These are phyloP conservation scores for Umbelopsis vinacea DNA, from an alignment of 192 early-diverging fungal species.

Conservation along the genomic window DNA sequence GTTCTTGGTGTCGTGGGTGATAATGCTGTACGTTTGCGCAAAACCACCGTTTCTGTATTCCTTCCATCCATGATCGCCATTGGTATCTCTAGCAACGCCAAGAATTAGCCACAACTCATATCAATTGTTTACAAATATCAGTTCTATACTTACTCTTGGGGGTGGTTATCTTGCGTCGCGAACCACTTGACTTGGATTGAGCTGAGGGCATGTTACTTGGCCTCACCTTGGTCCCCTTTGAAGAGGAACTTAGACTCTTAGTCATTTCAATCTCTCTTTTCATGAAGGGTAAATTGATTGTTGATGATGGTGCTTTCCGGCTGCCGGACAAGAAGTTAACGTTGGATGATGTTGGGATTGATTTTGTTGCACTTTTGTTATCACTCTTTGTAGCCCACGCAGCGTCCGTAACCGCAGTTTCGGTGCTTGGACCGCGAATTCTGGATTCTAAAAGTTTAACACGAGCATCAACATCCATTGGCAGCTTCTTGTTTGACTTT, in stretches of 20 bases:
- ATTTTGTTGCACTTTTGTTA: not conserved
- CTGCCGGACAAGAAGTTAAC: not conserved
- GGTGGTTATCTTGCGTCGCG: constrained; percentile 1
- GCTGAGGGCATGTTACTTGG: not conserved
- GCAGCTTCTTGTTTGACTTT: not conserved
- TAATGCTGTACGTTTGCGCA: constrained; percentile 8
- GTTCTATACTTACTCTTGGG: constrained; percentile 14
- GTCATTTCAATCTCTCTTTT: constrained; percentile 26
- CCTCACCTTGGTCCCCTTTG: not conserved
- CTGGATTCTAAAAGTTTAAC: constrained; percentile 10
- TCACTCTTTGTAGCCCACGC: constrained; percentile 7
- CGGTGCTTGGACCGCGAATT: constrained; percentile 11
- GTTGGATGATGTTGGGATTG: not conserved
- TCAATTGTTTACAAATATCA: not conserved
- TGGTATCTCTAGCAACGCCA: not conserved
- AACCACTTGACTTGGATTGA: not conserved
- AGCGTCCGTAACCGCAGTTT: constrained; percentile 9
- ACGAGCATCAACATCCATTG: constrained; percentile 14
- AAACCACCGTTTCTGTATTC: constrained; percentile 22
- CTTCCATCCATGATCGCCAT: not conserved
- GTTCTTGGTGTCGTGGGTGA: constrained; percentile 29
- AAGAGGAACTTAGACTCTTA: not conserved
- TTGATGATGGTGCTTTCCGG: not conserved
- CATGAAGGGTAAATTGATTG: constrained; percentile 21
- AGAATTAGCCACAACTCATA: too few species aligned